Conservation (phyloP, 306 rosid genomes). For the Prunus mume region DNA sequence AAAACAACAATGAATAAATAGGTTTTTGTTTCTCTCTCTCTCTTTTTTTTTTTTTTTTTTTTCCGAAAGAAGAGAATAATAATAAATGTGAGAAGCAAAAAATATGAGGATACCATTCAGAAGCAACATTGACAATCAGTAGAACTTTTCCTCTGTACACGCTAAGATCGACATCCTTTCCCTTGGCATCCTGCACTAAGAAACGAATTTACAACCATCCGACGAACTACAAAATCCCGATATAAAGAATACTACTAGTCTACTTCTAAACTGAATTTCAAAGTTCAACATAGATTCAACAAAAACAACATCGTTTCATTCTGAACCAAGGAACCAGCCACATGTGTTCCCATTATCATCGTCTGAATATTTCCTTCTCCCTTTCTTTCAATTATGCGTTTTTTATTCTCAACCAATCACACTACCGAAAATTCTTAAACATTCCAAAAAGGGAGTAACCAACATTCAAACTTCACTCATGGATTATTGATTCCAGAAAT, state of each 20-base stretch:
- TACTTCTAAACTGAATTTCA: neutral
- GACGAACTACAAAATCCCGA: neutral
- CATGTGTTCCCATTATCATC: neutral
- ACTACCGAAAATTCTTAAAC: neutral
- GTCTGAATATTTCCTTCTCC: neutral
- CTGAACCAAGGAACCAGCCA: neutral
- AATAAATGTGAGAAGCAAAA: neutral
- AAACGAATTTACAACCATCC: neutral
- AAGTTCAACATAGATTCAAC: neutral
- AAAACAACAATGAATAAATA: constrained; percentile 1
- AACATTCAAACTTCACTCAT: neutral
- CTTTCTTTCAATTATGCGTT: neutral
- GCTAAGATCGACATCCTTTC: constrained; percentile 54
- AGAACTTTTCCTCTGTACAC: constrained; percentile 68
- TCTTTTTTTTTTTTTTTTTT: neutral
- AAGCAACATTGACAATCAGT: constrained; percentile 82
- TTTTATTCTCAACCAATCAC: neutral
- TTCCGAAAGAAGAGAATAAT: neutral
- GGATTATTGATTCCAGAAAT: neutral
- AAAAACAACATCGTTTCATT: neutral
- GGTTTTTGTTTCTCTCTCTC: neutral
- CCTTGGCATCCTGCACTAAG: constrained; percentile 59
- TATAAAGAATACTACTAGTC: neutral
- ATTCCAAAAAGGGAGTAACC: neutral
- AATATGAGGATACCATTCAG: constrained; percentile 57